Evolutionary conservation across 352 stramenopile genomes (phyloP).

Genomic region (Saprolegnia diclina): DNA sequence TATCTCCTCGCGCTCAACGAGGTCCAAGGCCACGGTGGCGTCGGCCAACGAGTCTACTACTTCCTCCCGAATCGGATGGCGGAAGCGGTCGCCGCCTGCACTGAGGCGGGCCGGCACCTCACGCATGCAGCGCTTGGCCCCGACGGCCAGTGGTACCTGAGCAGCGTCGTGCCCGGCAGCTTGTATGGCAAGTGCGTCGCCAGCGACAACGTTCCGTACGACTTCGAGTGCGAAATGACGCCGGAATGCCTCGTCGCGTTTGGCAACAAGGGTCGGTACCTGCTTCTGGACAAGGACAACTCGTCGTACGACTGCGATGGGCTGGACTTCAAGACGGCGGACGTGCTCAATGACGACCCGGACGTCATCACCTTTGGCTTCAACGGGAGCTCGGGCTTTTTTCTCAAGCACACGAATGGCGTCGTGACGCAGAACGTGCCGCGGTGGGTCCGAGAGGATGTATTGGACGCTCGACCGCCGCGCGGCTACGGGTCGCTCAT

Average conservation of each 20-base stretch:
- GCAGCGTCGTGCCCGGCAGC: not conserved
- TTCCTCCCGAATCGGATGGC: slow-evolving; percentile 8
- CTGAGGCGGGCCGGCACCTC: not conserved
- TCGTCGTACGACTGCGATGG: no score
- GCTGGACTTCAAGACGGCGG: no score
- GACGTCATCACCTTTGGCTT: no score
- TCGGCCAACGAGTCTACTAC: slow-evolving; percentile 3
- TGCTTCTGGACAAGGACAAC: not conserved
- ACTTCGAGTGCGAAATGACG: slow-evolving; percentile 5
- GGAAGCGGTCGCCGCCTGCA: not conserved
- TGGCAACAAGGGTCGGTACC: slow-evolving; percentile 4
- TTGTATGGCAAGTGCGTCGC: slow-evolving; percentile 7
- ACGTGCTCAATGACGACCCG: no score
- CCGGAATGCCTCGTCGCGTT: slow-evolving; percentile 19
- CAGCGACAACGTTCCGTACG: not conserved
- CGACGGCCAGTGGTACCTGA: slow-evolving; percentile 18
- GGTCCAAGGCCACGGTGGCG: slow-evolving; percentile 13
- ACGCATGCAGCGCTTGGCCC: slow-evolving; percentile 14
- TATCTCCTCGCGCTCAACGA: slow-evolving; percentile 3
- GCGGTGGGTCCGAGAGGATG: no score
- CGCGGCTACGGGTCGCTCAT: not conserved
- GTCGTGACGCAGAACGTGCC: no score
- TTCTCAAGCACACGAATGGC: no score
- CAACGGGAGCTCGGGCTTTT: no score
- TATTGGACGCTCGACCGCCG: not conserved